Evolutionary conservation across 1,284 basidiomycete species (phyloP).

Genomic region (Ganoderma boninense): DNA sequence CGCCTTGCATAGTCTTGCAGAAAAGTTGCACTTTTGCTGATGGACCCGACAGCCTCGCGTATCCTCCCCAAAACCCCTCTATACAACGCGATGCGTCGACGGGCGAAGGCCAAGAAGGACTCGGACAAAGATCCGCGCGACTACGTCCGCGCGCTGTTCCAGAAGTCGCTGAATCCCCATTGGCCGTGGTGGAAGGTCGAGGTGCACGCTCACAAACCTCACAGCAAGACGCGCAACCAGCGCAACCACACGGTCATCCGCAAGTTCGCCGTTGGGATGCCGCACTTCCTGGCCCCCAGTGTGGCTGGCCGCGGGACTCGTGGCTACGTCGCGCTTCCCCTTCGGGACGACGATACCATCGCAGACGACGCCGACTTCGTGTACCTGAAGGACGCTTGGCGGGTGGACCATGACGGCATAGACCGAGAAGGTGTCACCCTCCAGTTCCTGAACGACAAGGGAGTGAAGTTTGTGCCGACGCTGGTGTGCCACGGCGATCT

Average conservation of each 20-base stretch:
- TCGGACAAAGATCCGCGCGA: background rate
- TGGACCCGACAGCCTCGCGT: slow-evolving; percentile 16
- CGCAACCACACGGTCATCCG: background rate
- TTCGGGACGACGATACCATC: slow-evolving; percentile 5
- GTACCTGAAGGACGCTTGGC: slow-evolving; percentile 40
- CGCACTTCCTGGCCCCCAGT: slow-evolving; percentile 16
- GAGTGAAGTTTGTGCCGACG: slow-evolving; percentile 30
- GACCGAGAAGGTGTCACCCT: slow-evolving; percentile 35
- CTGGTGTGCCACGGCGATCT: slow-evolving; percentile 25
- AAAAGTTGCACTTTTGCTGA: no score
- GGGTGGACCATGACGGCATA: slow-evolving; percentile 27
- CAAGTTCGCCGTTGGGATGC: slow-evolving; percentile 19
- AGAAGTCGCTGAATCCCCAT: background rate
- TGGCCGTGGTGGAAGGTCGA: slow-evolving; percentile 21
- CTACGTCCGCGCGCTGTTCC: slow-evolving; percentile 15
- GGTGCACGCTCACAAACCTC: background rate
- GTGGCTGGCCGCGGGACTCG: slow-evolving; percentile 16
- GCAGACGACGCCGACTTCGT: slow-evolving; percentile 15
- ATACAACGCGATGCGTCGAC: background rate
- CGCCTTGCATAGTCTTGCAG: no score
- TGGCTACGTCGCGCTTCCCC: slow-evolving; percentile 22
- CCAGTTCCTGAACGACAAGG: slow-evolving; percentile 22
- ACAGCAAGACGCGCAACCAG: background rate
- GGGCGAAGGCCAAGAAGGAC: background rate
- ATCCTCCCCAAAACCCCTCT: background rate